Base-by-base conservation (phyloP, 371 early-diverging fungal species). In the Syncephalastrum monosporum region DNA sequence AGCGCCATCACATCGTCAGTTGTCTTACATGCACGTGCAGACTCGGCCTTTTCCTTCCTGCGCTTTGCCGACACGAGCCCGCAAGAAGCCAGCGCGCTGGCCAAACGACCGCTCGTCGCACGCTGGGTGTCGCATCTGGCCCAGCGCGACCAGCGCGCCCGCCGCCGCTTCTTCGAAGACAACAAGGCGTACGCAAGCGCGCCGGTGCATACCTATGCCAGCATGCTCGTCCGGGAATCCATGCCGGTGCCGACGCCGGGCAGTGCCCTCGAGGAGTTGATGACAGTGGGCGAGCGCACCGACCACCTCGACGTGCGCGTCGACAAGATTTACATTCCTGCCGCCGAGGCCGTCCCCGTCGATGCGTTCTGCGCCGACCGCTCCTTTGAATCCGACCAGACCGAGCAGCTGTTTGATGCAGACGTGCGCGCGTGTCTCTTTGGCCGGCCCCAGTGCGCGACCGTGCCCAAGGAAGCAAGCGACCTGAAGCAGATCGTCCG, bases 291-390 rank as follows among this genome's bases (percentile, higher is more conserved):
- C 13, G 72, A 70, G 10, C 50, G 52, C 1, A 10, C 38, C 7
- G 8, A 8, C 38, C 38, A 33, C 8, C 38, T 33, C 38, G 38
- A 33, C 38, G 38, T 10, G 10, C 38, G 38, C 10, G 1, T 33
- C 38, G 38, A 33, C 38, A 33, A 33, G 38, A 33, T 33, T 33
- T 33, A 33, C 38, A 33, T 33, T 10, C 38, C 38, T 2, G 38
- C 38, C 2, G 38, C 38, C 38, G 38, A 33, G 17, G 78, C 92
- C 14, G 86, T 90, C 5, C 87, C 91, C 1, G 79, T 83, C 12
- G 85, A 88, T 42, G 56, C 78, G 15, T 51, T 86, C 3, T 87
- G 91, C 56, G 74, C 84, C 42, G 90, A 91, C 53, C 72, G 77
- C 14, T 75, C 82, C n/a, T 91, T 87, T 61, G 58, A 74, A 17